Evolutionary conservation across 805 yeast species (phyloP), one percentile per base, ranked within the genome.

Genomic region (Kuraishia capsulata): DNA sequence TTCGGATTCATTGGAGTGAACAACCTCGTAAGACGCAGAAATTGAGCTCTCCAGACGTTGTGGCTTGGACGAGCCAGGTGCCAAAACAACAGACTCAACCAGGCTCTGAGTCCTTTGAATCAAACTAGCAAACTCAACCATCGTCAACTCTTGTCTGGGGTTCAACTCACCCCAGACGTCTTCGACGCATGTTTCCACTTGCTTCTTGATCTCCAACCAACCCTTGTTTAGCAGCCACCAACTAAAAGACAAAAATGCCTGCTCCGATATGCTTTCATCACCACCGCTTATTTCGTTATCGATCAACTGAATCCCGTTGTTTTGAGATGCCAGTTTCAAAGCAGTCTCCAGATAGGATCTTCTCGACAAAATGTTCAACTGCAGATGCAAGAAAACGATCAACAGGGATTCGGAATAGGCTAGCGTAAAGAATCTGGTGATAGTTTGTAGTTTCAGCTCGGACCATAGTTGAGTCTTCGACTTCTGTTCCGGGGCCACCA

Each of bases 181-280:
- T 23, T 64, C 66, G 3, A 90, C 89, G 3, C 73, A 62, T 1
- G 57, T 52, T 49, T 76, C 75, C 21, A 86, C 73, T 17, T 68
- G 58, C 21, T 65, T 60, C 18, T 74, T 67, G 26, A 85, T 61
- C 25, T 67, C 62, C 18, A 67, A 49, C 88, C 92, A 87, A 0
- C 97, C 97, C 45, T 78, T 75, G 56, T 90, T 88, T 37, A 90
- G 65, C 34, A 90, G 58, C 96, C 96, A 90, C 96, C 97, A 90
- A 43, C 89, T 81, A 44, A 87, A 72, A 0, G 95, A 81, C 35
- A 90, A 65, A 54, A 83, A 90, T 37, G 87, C 81, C 50, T 92
- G 90, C 49, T 83, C 92, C 29, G 80, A 69, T 25, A 71, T 76
- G 46, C 73, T 72, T 28, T 60, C 65, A 34, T 54, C 59, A 23